A percentile compares a stretch with the other conserved stretches of the same genome.
Evolutionary conservation across 2,329 filamentous ascomycete species (phyloP).

Genomic region (Sporothrix protearum): DNA sequence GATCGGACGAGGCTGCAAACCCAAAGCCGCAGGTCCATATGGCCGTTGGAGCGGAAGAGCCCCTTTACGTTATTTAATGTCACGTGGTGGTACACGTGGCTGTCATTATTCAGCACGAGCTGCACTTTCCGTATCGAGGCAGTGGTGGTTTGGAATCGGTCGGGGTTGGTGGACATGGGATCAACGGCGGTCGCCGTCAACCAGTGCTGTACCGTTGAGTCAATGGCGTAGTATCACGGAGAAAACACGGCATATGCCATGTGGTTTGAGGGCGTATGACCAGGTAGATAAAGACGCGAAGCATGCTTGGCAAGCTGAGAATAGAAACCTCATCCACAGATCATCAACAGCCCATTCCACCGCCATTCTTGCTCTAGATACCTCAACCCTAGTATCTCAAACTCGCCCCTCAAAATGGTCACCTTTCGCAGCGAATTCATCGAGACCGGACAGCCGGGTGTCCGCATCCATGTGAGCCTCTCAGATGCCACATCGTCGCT

Average conservation of each 20-base stretch:
- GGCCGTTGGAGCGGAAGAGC: neutral
- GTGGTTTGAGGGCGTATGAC: too few species aligned
- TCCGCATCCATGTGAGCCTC: slow-evolving; percentile 6
- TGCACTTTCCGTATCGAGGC: neutral
- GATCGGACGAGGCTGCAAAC: slow-evolving; percentile 1
- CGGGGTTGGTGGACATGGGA: neutral
- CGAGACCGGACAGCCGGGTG: neutral
- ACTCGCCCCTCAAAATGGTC: neutral
- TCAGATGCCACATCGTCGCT: neutral
- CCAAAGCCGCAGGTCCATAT: neutral
- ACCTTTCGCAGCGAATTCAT: slow-evolving; percentile 4
- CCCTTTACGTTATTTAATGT: neutral
- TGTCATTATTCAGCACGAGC: neutral
- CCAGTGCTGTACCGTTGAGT: neutral
- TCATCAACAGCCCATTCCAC: neutral
- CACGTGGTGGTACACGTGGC: neutral
- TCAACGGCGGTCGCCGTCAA: neutral
- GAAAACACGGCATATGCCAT: neutral
- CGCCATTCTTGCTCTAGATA: neutral
- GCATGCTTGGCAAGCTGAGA: neutral
- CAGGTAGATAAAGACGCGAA: neutral
- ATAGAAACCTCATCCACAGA: too few species aligned
- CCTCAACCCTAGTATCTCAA: neutral
- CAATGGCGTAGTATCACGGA: neutral
- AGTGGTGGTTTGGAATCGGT: neutral